Base-by-base conservation (phyloP, 805 yeast species). In the Geotrichum ghanense region DNA sequence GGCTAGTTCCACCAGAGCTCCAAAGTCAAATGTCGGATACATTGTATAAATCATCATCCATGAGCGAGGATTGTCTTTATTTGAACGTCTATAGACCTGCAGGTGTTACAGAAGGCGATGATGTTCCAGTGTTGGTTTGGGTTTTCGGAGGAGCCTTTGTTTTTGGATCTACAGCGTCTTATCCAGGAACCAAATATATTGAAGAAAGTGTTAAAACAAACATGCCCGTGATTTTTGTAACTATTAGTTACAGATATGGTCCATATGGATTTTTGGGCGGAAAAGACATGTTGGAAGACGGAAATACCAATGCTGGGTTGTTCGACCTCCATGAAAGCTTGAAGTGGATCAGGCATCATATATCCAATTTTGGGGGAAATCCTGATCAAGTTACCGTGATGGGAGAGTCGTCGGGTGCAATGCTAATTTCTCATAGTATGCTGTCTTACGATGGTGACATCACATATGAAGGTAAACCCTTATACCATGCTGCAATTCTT, bases 401-500 rank as follows among this genome's bases (percentile, higher is more conserved):
- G 51, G 72, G 72, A 6, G 65, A 64, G 50, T 53, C 62, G 40
- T 70, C 72, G 6, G 72, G 72, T 22, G 69, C 50, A 14, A 50
- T 41, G 3, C 5, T 41, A 3, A 26, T 44, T 6, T 17, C 14
- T 20, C 35, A 44, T 22, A 22, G 22, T 7, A 5, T 44, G 16
- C 19, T 39, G 6, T 27, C 46, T 4, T n/a, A 34, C 19, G 46
- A 34, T 16, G 46, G 46, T 3, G 42, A 44, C 3, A 39, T 20
- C 25, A 39, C 42, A 6, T 39, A 39, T 24, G 25, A 24, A 16
- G 40, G 42, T n/a, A 39, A 22, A 3, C 40, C 45, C 3, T 16
- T 46, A 16, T 46, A 39, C 17, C 23, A 19, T 19, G 27, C 42
- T 7, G 48, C 48, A 3, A 46, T 46, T n/a, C 14, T 46, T 4